phyloP scores from a whole-genome alignment of 495 filamentous ascomycete genomes.

The Aspergillus ellipticus region DNA sequence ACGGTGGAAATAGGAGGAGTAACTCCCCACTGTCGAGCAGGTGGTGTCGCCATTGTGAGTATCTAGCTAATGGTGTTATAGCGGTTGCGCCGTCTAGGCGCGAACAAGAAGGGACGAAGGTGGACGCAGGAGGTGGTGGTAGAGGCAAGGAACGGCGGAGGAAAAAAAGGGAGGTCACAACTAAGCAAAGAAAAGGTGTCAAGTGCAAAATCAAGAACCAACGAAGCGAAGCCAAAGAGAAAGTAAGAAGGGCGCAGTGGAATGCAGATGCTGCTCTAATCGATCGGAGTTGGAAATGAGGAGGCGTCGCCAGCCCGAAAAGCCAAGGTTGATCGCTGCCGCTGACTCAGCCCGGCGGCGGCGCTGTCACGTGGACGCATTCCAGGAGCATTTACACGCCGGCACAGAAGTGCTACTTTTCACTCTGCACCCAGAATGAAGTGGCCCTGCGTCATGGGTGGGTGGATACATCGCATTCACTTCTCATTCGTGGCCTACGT shows the following conservation, averaged over 20 bases:
- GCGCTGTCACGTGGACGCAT: too few relatives aligned
- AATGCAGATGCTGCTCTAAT: not conserved
- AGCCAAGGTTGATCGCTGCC: not conserved
- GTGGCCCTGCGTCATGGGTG: too few relatives aligned
- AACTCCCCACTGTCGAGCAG: slow-evolving; percentile 65
- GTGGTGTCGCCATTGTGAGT: slow-evolving; percentile 51
- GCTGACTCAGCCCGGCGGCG: not conserved
- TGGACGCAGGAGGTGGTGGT: not conserved
- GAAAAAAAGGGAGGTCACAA: not conserved
- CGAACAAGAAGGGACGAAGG: not conserved
- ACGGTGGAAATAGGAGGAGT: slow-evolving; percentile 78
- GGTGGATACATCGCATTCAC: too few relatives aligned
- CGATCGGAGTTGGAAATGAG: slow-evolving; percentile 2
- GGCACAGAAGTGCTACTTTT: too few relatives aligned
- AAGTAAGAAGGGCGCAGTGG: not conserved
- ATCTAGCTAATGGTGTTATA: slow-evolving; percentile 10
- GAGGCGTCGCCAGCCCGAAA: not conserved
- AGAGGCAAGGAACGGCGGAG: not conserved
- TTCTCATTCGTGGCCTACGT: too few relatives aligned
- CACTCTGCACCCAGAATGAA: too few relatives aligned
- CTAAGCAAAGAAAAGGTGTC: not conserved
- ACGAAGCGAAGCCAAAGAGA: not conserved
- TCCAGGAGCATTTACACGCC: too few relatives aligned
- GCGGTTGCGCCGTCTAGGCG: slow-evolving; percentile 9
- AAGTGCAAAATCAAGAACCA: not conserved